A percentile compares a stretch with the other conserved stretches of the same genome.
Evolutionary conservation across 1,284 basidiomycete species (phyloP).

Genomic region (Ceratorhiza oryzae-sativae): DNA sequence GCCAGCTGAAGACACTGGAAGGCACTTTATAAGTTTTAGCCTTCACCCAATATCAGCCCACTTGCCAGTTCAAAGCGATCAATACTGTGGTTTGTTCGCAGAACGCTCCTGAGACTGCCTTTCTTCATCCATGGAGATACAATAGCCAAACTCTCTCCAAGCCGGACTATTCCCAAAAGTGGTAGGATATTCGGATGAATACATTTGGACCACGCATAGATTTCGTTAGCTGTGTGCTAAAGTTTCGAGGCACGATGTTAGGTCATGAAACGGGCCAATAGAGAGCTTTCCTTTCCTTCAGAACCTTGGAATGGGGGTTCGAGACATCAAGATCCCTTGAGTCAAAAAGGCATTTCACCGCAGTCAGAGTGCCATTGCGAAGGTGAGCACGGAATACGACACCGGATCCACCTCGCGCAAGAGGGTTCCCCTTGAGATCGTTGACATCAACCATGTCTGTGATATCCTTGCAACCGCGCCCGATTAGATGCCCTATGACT

Average conservation of each 20-base stretch:
- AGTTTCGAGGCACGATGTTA: neutral
- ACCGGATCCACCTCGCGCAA: conserved; percentile 10
- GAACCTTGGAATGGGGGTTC: neutral
- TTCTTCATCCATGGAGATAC: conserved; percentile 19
- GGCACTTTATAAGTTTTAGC: neutral
- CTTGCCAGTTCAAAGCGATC: conserved; percentile 13
- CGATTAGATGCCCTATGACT: neutral
- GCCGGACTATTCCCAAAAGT: conserved; percentile 1
- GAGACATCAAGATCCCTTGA: neutral
- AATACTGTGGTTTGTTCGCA: neutral
- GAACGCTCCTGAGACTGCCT: neutral
- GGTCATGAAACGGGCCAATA: neutral
- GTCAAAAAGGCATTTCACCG: conserved; percentile 7
- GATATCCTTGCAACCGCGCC: conserved; percentile 13
- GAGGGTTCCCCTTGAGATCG: neutral
- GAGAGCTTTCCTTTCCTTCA: neutral
- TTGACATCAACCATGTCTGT: neutral
- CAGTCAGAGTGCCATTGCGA: neutral
- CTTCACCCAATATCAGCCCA: neutral
- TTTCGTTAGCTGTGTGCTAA: conserved; percentile 23
- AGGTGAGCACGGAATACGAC: neutral
- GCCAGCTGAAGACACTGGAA: conserved; percentile 22
- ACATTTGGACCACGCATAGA: conserved; percentile 33
- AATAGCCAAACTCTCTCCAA: neutral
- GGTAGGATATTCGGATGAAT: conserved; percentile 2